Percentiles rank a stretch among this genome's conserved stretches.
phyloP scores from a whole-genome alignment of 1,284 basidiomycete genomes.

The Anthracocystis walkeri region DNA sequence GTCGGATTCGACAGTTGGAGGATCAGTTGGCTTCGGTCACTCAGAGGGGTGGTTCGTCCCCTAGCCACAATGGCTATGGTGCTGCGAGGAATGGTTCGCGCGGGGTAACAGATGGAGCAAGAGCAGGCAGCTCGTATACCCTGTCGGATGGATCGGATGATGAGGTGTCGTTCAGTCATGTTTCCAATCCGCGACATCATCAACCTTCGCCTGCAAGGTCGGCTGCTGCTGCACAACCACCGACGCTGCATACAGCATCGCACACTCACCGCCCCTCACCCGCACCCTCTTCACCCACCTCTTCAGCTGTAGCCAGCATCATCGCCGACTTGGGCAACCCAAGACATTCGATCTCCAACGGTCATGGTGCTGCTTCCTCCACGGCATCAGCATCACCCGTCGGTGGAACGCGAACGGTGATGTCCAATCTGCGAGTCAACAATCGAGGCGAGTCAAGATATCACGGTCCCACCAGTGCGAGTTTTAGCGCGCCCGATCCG shows the following conservation, averaged over 20 bases:
- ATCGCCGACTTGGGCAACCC: constrained; percentile 20
- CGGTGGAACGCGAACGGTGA: constrained; percentile 1
- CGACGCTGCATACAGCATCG: background rate
- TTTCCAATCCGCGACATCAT: background rate
- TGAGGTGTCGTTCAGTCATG: constrained; percentile 1
- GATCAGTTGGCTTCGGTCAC: constrained; percentile 4
- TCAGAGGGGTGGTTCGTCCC: background rate
- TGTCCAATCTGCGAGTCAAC: constrained; percentile 32
- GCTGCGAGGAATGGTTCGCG: too few species aligned
- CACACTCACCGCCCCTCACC: background rate
- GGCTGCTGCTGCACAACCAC: too few species aligned
- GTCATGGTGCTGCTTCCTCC: background rate
- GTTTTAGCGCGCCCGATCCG: constrained; percentile 14
- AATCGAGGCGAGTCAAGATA: constrained; percentile 25
- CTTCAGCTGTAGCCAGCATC: constrained; percentile 20
- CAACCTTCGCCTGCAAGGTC: background rate
- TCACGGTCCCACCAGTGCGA: constrained; percentile 28
- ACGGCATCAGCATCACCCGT: background rate
- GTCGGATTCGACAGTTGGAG: constrained; percentile 22
- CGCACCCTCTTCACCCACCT: constrained; percentile 11
- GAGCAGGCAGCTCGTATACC: constrained; percentile 1
- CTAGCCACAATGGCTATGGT: background rate
- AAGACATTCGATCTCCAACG: background rate
- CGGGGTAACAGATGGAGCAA: background rate
- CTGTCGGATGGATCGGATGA: constrained; percentile 7